Evolutionary conservation across 192 early-diverging fungal species (phyloP).

Genomic region (Funneliformis mosseae): DNA sequence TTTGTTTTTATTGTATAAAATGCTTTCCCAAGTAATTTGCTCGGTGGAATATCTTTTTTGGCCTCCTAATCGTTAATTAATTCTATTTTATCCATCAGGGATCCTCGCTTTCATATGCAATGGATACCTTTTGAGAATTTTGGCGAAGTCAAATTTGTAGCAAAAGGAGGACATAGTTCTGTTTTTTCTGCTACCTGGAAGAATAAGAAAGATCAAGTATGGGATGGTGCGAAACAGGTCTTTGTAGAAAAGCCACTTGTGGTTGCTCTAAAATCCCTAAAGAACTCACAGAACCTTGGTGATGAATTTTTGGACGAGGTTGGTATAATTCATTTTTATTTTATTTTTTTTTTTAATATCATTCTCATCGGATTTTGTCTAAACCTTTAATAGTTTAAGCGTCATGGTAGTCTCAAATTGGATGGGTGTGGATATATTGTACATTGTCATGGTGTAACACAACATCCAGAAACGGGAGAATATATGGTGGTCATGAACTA

Average conservation of each 20-base stretch:
- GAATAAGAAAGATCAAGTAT: constrained; percentile 24
- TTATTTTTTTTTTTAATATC: too few species aligned
- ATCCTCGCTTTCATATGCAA: constrained; percentile 24
- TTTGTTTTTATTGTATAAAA: not conserved
- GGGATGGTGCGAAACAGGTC: constrained; percentile 1
- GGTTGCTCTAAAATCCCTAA: constrained; percentile 28
- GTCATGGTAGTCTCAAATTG: constrained; percentile 30
- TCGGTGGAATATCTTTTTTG: not conserved
- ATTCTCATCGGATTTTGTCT: too few species aligned
- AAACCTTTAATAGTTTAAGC: constrained; percentile 15
- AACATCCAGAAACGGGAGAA: constrained; percentile 11
- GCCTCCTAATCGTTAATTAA: not conserved
- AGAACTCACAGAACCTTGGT: constrained; percentile 20
- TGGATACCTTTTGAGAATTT: constrained; percentile 33
- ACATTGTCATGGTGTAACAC: constrained; percentile 30
- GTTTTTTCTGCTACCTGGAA: constrained; percentile 28
- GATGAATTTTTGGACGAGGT: constrained; percentile 33
- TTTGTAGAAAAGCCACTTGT: constrained; percentile 25
- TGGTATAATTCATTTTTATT: not conserved
- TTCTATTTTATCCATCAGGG: constrained; percentile 8
- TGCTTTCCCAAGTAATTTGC: not conserved
- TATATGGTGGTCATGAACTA: constrained; percentile 31
- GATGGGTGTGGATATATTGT: constrained; percentile 26
- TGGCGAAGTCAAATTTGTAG: constrained; percentile 21
- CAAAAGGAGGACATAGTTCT: constrained; percentile 20